Evolutionary conservation across 768 basidiomycete genomes (phyloP).

Genomic region (Tulasnella sp.): DNA sequence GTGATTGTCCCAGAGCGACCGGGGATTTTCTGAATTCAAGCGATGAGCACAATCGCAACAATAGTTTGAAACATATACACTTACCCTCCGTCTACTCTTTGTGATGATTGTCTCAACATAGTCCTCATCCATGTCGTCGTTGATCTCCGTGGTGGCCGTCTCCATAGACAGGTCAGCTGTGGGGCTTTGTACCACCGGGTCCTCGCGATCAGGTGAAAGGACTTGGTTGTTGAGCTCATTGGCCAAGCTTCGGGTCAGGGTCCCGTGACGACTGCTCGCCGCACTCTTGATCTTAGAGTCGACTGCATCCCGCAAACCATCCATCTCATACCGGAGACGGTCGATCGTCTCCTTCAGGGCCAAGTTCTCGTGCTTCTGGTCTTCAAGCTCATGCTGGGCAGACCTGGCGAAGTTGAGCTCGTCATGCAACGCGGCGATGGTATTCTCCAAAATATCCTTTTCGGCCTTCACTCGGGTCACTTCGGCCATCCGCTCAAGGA

Average conservation of each 20-base stretch:
- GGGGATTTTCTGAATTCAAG: no score
- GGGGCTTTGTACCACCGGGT: conserved; percentile 22
- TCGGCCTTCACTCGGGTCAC: conserved; percentile 39
- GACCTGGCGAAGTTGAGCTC: conserved; percentile 60
- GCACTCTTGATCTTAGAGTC: conserved; percentile 31
- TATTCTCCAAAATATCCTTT: conserved; percentile 57
- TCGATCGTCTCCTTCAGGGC: conserved; percentile 93
- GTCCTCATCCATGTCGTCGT: conserved; percentile 62
- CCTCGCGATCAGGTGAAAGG: conserved; percentile 14
- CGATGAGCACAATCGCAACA: conserved; percentile 11
- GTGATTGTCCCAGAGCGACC: no score
- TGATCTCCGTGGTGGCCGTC: conserved; percentile 34
- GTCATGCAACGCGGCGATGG: conserved; percentile 52
- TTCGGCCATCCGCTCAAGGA: neutral
- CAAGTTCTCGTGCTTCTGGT: conserved; percentile 91
- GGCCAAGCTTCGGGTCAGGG: conserved; percentile 24
- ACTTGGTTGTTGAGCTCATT: conserved; percentile 28
- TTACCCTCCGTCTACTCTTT: conserved; percentile 30
- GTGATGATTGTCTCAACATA: conserved; percentile 84
- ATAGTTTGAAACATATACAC: conserved; percentile 17
- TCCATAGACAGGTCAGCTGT: conserved; percentile 28
- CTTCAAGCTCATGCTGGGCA: conserved; percentile 63
- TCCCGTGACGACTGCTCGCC: conserved; percentile 18
- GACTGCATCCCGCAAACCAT: conserved; percentile 60
- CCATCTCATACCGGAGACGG: conserved; percentile 85